Conservation (phyloP, 2,329 filamentous ascomycete genomes). For the Fusarium bulbicola region DNA sequence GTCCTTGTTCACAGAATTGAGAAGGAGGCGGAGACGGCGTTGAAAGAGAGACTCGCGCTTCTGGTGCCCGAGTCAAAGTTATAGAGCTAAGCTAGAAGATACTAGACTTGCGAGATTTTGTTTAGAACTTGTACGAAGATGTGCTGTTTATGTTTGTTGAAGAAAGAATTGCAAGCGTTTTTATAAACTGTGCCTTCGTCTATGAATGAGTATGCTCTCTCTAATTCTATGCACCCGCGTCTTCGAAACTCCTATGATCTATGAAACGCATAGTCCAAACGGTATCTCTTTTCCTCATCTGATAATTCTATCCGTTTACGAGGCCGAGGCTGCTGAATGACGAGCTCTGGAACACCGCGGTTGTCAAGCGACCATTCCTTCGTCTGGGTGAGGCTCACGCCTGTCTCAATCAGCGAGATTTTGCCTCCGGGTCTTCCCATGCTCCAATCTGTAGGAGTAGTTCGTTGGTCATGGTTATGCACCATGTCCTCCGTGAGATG, state of each 20-base stretch:
- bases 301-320: not conserved
- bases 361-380: conserved; percentile 32
- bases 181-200: not conserved
- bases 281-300: conserved; percentile 26
- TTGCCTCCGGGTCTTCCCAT: conserved; percentile 32
- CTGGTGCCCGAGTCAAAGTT: conserved; percentile 67
- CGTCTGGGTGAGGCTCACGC: conserved; percentile 40
- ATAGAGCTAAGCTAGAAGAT: conserved; percentile 47
- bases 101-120: conserved; percentile 9
- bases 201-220: conserved; percentile 1
- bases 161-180: conserved; percentile 7
- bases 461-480: not conserved
- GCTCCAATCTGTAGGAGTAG: conserved; percentile 40
- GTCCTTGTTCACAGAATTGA: conserved; percentile 77
- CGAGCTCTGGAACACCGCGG: conserved; percentile 39
- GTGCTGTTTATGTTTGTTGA: not conserved
- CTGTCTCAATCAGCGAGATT: conserved; percentile 46
- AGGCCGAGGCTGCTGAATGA: conserved; percentile 26
- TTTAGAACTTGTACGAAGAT: conserved; percentile 12
- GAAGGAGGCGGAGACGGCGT: conserved; percentile 74
- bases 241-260: conserved; percentile 19
- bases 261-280: conserved; percentile 38
- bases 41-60: conserved; percentile 67
- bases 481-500: conserved; percentile 39
- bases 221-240: not conserved